Conservation (phyloP, 2,329 filamentous ascomycete species). For the Pezicula rhizophila region DNA sequence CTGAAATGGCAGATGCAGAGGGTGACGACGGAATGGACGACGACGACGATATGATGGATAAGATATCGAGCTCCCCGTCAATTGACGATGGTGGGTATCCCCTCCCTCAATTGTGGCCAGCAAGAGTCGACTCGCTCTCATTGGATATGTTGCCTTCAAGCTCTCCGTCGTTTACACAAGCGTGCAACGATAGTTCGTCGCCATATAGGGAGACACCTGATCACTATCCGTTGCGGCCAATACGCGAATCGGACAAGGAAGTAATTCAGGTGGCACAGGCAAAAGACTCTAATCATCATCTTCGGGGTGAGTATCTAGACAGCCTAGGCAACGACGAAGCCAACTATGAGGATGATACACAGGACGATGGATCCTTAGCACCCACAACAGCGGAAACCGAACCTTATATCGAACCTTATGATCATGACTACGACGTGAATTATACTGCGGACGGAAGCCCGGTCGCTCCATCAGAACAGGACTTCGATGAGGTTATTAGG, state of each 20-base stretch:
- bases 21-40: constrained; percentile 68
- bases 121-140: constrained; percentile 22
- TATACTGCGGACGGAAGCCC: constrained; percentile 49
- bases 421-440: constrained; percentile 35
- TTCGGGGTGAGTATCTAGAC: constrained; percentile 41
- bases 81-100: constrained; percentile 94
- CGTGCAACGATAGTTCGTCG: constrained; percentile 27
- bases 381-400: not conserved
- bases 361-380: not conserved
- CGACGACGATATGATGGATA: constrained; percentile 88
- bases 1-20: constrained; percentile 61
- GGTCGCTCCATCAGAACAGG: constrained; percentile 5
- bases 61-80: constrained; percentile 96
- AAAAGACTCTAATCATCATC: constrained; percentile 37
- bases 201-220: constrained; percentile 24
- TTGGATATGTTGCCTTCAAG: constrained; percentile 6
- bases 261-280: constrained; percentile 15
- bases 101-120: constrained; percentile 24
- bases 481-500: constrained; percentile 1
- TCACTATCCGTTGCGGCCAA: constrained; percentile 18
- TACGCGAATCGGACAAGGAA: constrained; percentile 17
- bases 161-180: constrained; percentile 23
- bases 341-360: constrained; percentile 2
- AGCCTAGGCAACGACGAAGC: constrained; percentile 9
- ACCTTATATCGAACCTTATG: constrained; percentile 5